These are phyloP conservation scores for Pythium biforme DNA, from an alignment of 352 stramenopile genomes.

Conservation along the genomic window DNA sequence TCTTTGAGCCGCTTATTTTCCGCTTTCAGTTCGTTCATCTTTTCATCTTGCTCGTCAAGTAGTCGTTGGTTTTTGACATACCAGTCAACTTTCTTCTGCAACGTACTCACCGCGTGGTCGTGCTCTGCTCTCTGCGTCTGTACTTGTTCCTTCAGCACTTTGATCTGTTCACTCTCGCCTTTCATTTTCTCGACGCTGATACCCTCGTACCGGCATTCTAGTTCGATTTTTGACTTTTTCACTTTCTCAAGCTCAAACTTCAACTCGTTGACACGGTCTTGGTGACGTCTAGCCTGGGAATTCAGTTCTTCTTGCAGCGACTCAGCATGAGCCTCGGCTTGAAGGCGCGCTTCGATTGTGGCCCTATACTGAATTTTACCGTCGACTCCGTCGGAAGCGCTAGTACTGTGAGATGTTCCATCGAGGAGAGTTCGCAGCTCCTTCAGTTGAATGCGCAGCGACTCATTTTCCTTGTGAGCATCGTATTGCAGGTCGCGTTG, in stretches of 20 bases:
- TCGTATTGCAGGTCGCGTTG: slow-evolving; percentile 65
- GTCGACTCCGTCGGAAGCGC: slow-evolving; percentile 15
- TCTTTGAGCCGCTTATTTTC: slow-evolving; percentile 25
- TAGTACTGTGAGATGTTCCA: slow-evolving; percentile 2
- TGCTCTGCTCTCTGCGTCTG: slow-evolving; percentile 48
- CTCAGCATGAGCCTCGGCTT: slow-evolving; percentile 52
- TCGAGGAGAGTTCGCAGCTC: slow-evolving; percentile 36
- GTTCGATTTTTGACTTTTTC: slow-evolving; percentile 78
- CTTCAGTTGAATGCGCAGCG: slow-evolving; percentile 49
- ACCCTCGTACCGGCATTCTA: slow-evolving; percentile 79
- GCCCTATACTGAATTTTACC: slow-evolving; percentile 45
- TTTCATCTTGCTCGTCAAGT: slow-evolving; percentile 76
- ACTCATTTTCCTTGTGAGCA: slow-evolving; percentile 72
- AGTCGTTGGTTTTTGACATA: slow-evolving; percentile 82
- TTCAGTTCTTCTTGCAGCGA: slow-evolving; percentile 64
- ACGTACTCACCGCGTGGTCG: slow-evolving; percentile 35
- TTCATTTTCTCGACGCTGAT: slow-evolving; percentile 62
- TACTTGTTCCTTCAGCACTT: slow-evolving; percentile 45
- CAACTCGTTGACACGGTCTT: slow-evolving; percentile 63
- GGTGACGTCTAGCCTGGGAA: slow-evolving; percentile 31
- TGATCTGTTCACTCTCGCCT: slow-evolving; percentile 47
- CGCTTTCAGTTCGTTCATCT: slow-evolving; percentile 37
- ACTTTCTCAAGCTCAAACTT: slow-evolving; percentile 69
- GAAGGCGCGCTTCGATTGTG: slow-evolving; percentile 61
- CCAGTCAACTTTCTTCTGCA: slow-evolving; percentile 86